Evolutionary conservation across 75 land plant genomes (phyloP), one percentile per base, ranked within the genome.

Genomic region (Larix kaempferi): DNA sequence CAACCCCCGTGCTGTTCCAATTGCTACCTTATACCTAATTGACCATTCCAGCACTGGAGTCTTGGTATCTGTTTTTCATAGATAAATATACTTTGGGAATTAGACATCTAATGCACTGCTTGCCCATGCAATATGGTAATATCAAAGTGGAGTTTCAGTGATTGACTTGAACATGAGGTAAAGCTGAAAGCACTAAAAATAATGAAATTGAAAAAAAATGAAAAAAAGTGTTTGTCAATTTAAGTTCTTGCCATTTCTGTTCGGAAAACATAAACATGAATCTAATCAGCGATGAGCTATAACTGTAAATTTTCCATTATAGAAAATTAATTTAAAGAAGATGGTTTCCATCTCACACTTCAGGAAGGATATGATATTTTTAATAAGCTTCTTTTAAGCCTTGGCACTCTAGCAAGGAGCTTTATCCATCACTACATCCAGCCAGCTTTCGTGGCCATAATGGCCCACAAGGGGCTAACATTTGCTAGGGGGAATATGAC

Each of bases 1-100:
- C 71, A 95, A 82, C 12, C 98, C 98, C 75, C 84, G 82, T 15
- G 98, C 98, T 22, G 87, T 79, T 69, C 98, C 98, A 1, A 88
- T 41, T 16, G 91, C 97, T 16, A 94, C 88, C 76, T 87, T 91
- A 79, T 83, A 90, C 74, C 98, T 87, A 4, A 78, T 71, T 11
- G 84, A 72, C 98, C 98, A 95, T 3, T 90, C 88, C 12, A 94
- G 80, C 3, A 39, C 55, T 21, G 58, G 39, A 25, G 62, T 2
- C 67, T 66, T 71, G 55, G 73, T 69, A 26, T 80, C 91, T 87
- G 84, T 6, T 69, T 13, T n/a, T 69, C 25, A 41, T 16, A 65
- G 39, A 41, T 3, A n/a, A 49, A 49, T 49, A 1, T 49, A 39
- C 3, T 69, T 69, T 41, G 23, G n/a, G 25, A 7, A 16, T 69